phyloP scores from a whole-genome alignment of 352 stramenopile species.

The Phytophthora ramorum region DNA sequence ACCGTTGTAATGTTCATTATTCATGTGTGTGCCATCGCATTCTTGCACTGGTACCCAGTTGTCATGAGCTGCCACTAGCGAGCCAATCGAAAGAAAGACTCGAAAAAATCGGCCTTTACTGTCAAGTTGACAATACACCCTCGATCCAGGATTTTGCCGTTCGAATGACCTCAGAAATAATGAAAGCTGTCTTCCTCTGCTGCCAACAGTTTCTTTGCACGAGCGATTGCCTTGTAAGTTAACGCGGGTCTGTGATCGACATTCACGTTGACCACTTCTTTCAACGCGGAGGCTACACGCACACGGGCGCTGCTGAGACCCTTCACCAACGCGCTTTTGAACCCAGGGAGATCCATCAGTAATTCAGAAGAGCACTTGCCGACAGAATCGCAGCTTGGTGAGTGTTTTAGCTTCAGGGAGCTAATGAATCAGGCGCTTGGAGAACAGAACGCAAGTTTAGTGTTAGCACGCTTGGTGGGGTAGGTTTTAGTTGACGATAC shows the following conservation, averaged over 20 bases:
- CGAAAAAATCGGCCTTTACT: not conserved
- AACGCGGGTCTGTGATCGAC: not conserved
- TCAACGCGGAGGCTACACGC: not conserved
- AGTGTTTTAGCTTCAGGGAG: not conserved
- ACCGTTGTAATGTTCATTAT: conserved; percentile 3
- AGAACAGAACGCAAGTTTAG: conserved; percentile 9
- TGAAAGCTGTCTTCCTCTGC: not conserved
- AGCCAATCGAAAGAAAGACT: not conserved
- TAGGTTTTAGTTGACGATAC: conserved; percentile 2
- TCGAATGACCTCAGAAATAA: conserved; percentile 5
- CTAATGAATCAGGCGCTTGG: conserved; percentile 7
- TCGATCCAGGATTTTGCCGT: not conserved
- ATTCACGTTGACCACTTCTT: not conserved
- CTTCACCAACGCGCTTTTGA: not conserved
- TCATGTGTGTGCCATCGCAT: conserved; percentile 11
- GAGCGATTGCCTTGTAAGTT: conserved; percentile 2
- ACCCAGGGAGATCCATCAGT: not conserved
- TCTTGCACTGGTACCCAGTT: conserved; percentile 1
- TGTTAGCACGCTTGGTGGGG: not conserved
- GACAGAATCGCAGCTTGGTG: not conserved
- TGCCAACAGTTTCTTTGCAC: conserved; percentile 3
- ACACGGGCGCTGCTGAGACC: not conserved
- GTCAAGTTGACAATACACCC: conserved; percentile 1
- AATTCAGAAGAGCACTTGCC: not conserved
- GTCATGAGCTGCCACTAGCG: not conserved